Percentiles rank a stretch among this genome's conserved stretches.
phyloP scores from a whole-genome alignment of 306 rosid genomes.

The Mimosa bimucronata region DNA sequence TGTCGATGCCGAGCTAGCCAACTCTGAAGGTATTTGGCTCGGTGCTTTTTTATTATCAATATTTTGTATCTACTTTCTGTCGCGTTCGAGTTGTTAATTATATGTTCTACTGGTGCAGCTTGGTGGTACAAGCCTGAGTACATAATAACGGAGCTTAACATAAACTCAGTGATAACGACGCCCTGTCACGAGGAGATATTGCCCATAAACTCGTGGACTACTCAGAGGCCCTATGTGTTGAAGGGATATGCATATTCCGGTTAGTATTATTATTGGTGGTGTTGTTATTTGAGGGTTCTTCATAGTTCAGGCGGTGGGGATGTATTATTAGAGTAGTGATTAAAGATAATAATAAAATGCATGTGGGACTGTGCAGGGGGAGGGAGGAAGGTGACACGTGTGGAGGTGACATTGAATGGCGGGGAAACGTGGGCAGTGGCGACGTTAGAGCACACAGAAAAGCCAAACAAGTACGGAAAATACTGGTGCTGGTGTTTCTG shows the following conservation, averaged over 20 bases:
- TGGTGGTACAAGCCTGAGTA: constrained; percentile 96
- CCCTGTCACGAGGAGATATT: constrained; percentile 83
- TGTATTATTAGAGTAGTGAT: too few relatives aligned
- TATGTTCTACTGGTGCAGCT: constrained; percentile 44
- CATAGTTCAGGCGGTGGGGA: neutral
- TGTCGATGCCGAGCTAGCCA: constrained; percentile 81
- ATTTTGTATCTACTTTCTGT: neutral
- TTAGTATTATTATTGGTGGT: constrained; percentile 19
- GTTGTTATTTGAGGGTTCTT: neutral
- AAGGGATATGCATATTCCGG: constrained; percentile 92
- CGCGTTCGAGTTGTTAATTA: neutral
- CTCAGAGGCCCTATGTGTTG: constrained; percentile 64
- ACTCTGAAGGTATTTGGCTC: constrained; percentile 58
- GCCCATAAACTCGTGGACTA: constrained; percentile 78
- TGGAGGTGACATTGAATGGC: constrained; percentile 77
- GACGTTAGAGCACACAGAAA: constrained; percentile 64
- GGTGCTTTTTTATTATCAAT: neutral
- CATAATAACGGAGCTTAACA: constrained; percentile 78
- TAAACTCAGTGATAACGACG: constrained; percentile 86
- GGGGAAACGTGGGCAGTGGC: constrained; percentile 84
- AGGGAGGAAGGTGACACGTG: constrained; percentile 90
- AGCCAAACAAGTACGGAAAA: constrained; percentile 72
- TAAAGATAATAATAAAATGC: neutral
- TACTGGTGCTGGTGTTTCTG: constrained; percentile 98
- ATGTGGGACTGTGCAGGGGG: constrained; percentile 55